Percentiles rank a stretch among this genome's conserved stretches.
These are phyloP conservation scores for Posidonia australis DNA, from an alignment of 106 monocot genomes.

Conservation along the genomic window DNA sequence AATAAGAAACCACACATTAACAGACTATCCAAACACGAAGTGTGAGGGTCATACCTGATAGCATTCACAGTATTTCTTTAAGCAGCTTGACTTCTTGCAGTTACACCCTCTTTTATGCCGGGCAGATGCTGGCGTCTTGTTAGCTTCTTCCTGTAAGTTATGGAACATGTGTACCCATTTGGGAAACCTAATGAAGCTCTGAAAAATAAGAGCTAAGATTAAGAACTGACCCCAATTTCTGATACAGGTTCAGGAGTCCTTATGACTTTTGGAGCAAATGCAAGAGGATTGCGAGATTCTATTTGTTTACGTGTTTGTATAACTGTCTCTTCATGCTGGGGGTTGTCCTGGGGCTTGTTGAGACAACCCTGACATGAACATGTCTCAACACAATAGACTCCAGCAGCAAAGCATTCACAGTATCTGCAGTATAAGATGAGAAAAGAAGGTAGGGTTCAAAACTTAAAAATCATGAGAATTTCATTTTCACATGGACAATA, in stretches of 20 bases:
- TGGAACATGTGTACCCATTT: not conserved
- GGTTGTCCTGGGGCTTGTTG: conserved; percentile 92
- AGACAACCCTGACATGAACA: conserved; percentile 91
- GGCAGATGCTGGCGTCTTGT: conserved; percentile 93
- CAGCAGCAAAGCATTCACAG: conserved; percentile 97
- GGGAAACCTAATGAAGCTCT: not conserved
- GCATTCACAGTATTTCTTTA: conserved; percentile 99
- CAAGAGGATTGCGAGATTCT: conserved; percentile 95
- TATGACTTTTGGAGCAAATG: conserved; percentile 99
- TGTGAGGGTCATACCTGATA: conserved; percentile 60
- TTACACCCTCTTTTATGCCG: conserved; percentile 97
- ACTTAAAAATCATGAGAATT: not conserved
- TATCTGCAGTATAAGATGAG: conserved; percentile 39
- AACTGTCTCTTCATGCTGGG: conserved; percentile 81
- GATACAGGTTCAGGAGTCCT: conserved; percentile 27
- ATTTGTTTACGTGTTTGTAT: conserved; percentile 89
- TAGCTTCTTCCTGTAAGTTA: conserved; percentile 56
- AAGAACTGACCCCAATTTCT: conserved; percentile 41
- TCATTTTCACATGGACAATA: no score
- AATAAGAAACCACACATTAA: not conserved
- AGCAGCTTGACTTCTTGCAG: conserved; percentile 92
- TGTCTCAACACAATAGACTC: conserved; percentile 82
- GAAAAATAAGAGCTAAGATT: not conserved
- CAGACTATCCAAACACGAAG: not conserved
- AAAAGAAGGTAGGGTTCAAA: not conserved